phyloP scores from a whole-genome alignment of 345 rosid species.

The Iberis pinnata region DNA sequence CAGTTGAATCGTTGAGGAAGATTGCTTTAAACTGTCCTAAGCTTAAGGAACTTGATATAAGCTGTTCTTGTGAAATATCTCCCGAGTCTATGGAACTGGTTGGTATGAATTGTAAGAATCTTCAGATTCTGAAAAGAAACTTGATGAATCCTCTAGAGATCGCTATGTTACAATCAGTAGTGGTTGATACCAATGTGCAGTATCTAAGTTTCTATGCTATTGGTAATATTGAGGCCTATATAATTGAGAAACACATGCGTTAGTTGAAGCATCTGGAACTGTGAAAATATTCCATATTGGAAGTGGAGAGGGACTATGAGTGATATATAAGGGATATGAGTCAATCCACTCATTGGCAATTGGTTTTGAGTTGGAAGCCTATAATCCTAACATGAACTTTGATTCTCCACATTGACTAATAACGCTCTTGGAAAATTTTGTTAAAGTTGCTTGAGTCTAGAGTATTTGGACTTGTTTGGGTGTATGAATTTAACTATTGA shows the following conservation, averaged over 20 bases:
- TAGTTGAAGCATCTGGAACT: constrained; percentile 47
- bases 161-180: no score
- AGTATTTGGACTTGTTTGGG: constrained; percentile 53
- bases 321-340: no score
- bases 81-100: constrained; percentile 17
- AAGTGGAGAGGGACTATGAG: no score
- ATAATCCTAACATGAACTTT: no score
- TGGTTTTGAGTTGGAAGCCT: no score
- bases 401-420: constrained; percentile 44
- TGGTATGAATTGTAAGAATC: no score
- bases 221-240: constrained; percentile 51
- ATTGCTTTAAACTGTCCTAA: no score
- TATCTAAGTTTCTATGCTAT: no score
- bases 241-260: constrained; percentile 44
- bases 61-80: constrained; percentile 43
- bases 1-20: constrained; percentile 34
- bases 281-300: no score
- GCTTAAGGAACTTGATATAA: no score
- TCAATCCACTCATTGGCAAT: no score
- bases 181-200: no score
- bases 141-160: constrained; percentile 38
- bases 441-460: constrained; percentile 39
- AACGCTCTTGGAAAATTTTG: constrained; percentile 43
- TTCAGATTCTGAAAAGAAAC: constrained; percentile 46
- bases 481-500: constrained; percentile 49